These are phyloP conservation scores for Barnettozyma hawaiiensis DNA, from an alignment of 1,139 yeast genomes.

Conservation along the genomic window DNA sequence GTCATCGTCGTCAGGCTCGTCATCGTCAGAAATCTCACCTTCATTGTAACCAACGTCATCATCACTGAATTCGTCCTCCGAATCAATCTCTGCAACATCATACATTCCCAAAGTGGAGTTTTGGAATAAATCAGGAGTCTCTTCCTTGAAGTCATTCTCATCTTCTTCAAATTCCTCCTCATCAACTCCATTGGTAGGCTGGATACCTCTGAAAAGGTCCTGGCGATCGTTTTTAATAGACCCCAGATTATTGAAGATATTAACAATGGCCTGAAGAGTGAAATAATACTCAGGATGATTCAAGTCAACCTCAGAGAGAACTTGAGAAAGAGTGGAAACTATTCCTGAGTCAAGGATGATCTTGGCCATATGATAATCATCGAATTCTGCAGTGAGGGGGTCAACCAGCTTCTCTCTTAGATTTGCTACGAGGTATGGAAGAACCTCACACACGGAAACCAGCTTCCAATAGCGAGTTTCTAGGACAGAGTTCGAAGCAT, in stretches of 20 bases:
- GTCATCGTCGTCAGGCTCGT: constrained; percentile 28
- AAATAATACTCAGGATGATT: constrained; percentile 58
- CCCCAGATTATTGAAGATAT: constrained; percentile 56
- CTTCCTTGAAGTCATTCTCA: constrained; percentile 57
- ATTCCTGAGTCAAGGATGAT: constrained; percentile 58
- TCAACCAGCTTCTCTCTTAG: constrained; percentile 17
- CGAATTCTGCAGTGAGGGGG: constrained; percentile 15
- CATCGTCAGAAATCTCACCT: constrained; percentile 35
- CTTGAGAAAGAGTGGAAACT: constrained; percentile 45
- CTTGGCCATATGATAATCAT: constrained; percentile 37
- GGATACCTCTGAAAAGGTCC: constrained; percentile 48
- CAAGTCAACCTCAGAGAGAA: constrained; percentile 57
- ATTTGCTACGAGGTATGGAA: constrained; percentile 37
- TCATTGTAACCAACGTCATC: constrained; percentile 37
- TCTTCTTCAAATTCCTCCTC: constrained; percentile 63
- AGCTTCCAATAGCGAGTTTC: constrained; percentile 48
- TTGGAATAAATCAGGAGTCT: constrained; percentile 75
- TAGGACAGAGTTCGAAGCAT: constrained; percentile 30
- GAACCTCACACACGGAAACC: constrained; percentile 51
- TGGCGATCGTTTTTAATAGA: constrained; percentile 54
- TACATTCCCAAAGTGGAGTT: constrained; percentile 94
- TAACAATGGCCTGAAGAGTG: constrained; percentile 36
- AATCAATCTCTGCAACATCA: constrained; percentile 72
- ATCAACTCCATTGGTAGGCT: constrained; percentile 44
- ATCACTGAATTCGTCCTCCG: constrained; percentile 46